A percentile compares a stretch with the other conserved stretches of the same genome.
phyloP scores from a whole-genome alignment of 2,329 filamentous ascomycete species.

The Exophiala dermatitidis region DNA sequence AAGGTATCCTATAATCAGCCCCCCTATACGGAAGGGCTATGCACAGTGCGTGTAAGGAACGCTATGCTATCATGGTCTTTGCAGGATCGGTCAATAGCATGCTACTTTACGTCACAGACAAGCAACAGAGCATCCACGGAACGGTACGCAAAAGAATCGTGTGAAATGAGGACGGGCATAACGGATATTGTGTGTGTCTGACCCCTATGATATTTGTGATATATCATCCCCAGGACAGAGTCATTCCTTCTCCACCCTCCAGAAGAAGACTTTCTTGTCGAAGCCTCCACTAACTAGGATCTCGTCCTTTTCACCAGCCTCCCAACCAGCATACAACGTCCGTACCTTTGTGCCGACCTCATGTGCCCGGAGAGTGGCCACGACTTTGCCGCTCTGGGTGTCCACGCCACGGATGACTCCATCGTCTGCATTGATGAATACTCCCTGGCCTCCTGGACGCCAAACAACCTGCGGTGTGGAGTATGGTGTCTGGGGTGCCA shows the following conservation, averaged over 20 bases:
- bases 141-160: too few species aligned
- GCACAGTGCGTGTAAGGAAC: too few species aligned
- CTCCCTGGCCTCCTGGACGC: constrained; percentile 54
- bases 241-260: constrained; percentile 32
- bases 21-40: too few species aligned
- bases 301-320: constrained; percentile 26
- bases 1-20: too few species aligned
- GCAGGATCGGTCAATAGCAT: too few species aligned
- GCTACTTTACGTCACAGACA: too few species aligned
- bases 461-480: constrained; percentile 56
- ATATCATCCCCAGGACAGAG: neutral
- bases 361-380: constrained; percentile 47
- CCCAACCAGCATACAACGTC: constrained; percentile 51
- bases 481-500: constrained; percentile 58
- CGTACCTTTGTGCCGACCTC: constrained; percentile 52
- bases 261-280: constrained; percentile 55
- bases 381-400: constrained; percentile 50
- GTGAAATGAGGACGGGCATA: too few species aligned
- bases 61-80: too few species aligned
- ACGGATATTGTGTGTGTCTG: too few species aligned
- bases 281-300: constrained; percentile 58
- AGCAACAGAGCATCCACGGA: too few species aligned
- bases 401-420: constrained; percentile 56
- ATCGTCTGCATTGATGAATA: constrained; percentile 61
- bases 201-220: neutral